Conservation (phyloP, 352 stramenopile genomes). For the Thraustochytrium striatum region DNA sequence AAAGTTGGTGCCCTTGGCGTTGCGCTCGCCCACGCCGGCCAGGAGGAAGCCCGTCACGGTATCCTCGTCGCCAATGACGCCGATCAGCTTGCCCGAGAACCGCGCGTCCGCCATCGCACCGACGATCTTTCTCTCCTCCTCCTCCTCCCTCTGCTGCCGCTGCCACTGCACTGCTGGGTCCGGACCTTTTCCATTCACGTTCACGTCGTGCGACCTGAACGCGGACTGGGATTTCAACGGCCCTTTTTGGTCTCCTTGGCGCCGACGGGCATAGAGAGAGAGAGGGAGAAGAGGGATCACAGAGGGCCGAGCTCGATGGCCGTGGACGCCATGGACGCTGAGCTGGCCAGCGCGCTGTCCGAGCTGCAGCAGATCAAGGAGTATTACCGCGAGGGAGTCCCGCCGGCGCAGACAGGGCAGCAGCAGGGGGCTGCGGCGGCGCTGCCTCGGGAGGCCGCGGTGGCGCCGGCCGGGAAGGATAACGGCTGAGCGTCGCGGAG, state of each 20-base stretch:
- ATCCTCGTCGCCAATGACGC: constrained; percentile 86
- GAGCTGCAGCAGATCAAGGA: constrained; percentile 33
- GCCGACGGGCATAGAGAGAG: no score
- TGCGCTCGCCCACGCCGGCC: constrained; percentile 89
- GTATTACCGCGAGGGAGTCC: constrained; percentile 17
- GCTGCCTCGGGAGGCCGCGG: neutral
- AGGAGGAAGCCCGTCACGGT: constrained; percentile 97
- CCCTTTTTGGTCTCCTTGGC: no score
- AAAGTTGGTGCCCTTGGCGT: constrained; percentile 90
- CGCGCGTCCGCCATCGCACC: constrained; percentile 12
- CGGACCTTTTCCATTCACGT: no score
- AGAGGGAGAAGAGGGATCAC: neutral
- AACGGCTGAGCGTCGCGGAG: constrained; percentile 18
- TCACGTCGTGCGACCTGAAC: no score
- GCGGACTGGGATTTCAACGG: no score
- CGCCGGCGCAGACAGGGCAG: neutral
- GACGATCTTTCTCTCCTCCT: neutral
- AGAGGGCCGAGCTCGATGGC: neutral
- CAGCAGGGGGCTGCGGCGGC: neutral
- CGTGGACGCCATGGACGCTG: constrained; percentile 4
- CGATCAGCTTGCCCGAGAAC: constrained; percentile 65
- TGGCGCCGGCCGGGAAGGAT: neutral
- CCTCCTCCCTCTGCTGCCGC: no score
- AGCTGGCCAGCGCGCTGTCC: constrained; percentile 17
- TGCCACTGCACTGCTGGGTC: neutral